These are phyloP conservation scores for Bothriochloa decipiens DNA, from an alignment of 176 grass and related monocot genomes.

Conservation along the genomic window DNA sequence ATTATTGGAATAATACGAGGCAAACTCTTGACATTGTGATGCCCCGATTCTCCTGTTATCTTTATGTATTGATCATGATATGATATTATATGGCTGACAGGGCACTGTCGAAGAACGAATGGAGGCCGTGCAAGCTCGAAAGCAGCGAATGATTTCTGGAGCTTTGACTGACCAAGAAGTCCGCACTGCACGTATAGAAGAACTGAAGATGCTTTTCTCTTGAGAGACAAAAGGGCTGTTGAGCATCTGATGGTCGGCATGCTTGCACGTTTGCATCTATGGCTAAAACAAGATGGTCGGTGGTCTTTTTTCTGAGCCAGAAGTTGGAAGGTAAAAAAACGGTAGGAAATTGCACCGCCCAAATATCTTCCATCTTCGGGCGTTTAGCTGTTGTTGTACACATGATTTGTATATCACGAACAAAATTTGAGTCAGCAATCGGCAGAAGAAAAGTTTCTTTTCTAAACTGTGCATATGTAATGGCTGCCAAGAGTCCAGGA, in stretches of 20 bases:
- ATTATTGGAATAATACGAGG: background rate
- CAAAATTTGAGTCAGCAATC: background rate
- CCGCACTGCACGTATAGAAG: slow-evolving; percentile 77
- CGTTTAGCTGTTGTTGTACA: slow-evolving; percentile 33
- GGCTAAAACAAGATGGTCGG: background rate
- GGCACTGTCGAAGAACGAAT: slow-evolving; percentile 90
- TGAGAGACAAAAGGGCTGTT: slow-evolving; percentile 11
- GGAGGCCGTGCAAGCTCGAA: slow-evolving; percentile 77
- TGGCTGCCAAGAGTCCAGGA: background rate
- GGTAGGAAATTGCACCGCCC: background rate
- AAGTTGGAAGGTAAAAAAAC: background rate
- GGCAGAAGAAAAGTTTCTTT: background rate
- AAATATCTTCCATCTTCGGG: background rate
- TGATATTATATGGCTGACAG: slow-evolving; percentile 35
- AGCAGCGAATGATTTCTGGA: slow-evolving; percentile 92
- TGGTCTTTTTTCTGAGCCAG: background rate
- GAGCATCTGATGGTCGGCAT: background rate
- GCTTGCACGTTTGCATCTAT: background rate
- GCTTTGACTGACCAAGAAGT: slow-evolving; percentile 87
- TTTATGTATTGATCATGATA: slow-evolving; percentile 14
- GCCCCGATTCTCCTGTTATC: background rate
- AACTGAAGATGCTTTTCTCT: slow-evolving; percentile 90
- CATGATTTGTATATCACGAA: slow-evolving; percentile 16
- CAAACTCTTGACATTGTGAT: background rate
- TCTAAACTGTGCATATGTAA: background rate